These are phyloP conservation scores for Byssoonygena ceratinophila DNA, from an alignment of 2,329 filamentous ascomycete genomes.

Conservation along the genomic window DNA sequence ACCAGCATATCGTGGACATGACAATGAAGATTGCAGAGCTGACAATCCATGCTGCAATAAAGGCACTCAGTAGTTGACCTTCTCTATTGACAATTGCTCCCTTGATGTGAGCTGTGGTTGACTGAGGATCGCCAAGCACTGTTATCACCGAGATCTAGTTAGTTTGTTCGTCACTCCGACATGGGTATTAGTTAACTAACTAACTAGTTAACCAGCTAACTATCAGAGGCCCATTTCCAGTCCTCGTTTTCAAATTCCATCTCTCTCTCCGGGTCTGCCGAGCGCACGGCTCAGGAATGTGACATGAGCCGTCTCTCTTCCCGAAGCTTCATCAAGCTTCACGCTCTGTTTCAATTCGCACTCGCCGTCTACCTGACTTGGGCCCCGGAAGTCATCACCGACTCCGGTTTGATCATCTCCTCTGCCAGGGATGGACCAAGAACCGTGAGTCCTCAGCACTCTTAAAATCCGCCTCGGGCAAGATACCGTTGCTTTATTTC, in stretches of 20 bases:
- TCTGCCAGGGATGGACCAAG: constrained; percentile 67
- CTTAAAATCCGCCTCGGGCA: background rate
- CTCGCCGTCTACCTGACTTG: constrained; percentile 75
- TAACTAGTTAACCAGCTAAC: too few species aligned
- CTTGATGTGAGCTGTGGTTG: too few species aligned
- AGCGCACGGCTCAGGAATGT: constrained; percentile 18
- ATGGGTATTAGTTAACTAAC: too few species aligned
- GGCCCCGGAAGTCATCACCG: constrained; percentile 58
- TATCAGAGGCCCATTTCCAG: too few species aligned
- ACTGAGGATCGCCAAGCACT: too few species aligned
- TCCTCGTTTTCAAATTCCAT: background rate
- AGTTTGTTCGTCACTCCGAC: too few species aligned
- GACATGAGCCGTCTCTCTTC: constrained; percentile 71
- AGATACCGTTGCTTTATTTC: background rate
- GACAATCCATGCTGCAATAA: too few species aligned
- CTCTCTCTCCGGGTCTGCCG: background rate
- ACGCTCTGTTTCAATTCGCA: constrained; percentile 76
- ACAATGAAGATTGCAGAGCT: too few species aligned
- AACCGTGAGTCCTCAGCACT: constrained; percentile 48
- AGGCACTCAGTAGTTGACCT: too few species aligned
- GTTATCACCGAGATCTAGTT: too few species aligned
- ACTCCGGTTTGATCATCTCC: constrained; percentile 53
- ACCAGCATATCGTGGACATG: too few species aligned
- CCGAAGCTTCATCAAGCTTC: constrained; percentile 66
- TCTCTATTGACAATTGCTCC: too few species aligned